Percentiles rank a stretch among this genome's conserved stretches.
phyloP scores from a whole-genome alignment of 2,329 filamentous ascomycete species.

The Drechslerella coelobrocha region DNA sequence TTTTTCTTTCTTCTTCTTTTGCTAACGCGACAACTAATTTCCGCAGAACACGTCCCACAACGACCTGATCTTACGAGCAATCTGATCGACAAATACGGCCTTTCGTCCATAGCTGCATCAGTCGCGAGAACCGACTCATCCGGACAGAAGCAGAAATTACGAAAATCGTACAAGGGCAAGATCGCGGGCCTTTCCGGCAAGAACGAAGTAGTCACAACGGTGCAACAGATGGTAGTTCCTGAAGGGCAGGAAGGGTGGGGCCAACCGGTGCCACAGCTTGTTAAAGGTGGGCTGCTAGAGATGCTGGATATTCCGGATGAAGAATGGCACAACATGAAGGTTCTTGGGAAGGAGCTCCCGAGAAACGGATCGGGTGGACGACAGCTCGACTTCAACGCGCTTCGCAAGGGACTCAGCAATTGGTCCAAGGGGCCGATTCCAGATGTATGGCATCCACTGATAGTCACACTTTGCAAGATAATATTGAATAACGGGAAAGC shows the following conservation, averaged over 20 bases:
- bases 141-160: conserved; percentile 65
- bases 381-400: conserved; percentile 35
- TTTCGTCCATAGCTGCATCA: conserved; percentile 61
- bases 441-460: conserved; percentile 39
- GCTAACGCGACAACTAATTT: conserved; percentile 29
- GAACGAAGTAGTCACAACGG: conserved; percentile 59
- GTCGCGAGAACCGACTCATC: conserved; percentile 63
- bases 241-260: conserved; percentile 52
- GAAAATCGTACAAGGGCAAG: conserved; percentile 65
- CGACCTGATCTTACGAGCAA: conserved; percentile 62
- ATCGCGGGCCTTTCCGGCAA: conserved; percentile 63
- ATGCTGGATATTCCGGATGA: conserved; percentile 59
- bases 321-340: conserved; percentile 58
- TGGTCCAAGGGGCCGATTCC: conserved; percentile 43
- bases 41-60: conserved; percentile 38
- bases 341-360: conserved; percentile 58
- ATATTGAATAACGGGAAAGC: conserved; percentile 2
- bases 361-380: conserved; percentile 39
- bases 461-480: background rate
- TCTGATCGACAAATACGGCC: conserved; percentile 62
- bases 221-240: conserved; percentile 56
- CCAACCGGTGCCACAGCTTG: conserved; percentile 49
- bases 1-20: conserved; percentile 1
- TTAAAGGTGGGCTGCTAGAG: conserved; percentile 48
- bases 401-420: conserved; percentile 49